phyloP scores from a whole-genome alignment of 208 protist genomes.

The Trypanosoma brucei region DNA sequence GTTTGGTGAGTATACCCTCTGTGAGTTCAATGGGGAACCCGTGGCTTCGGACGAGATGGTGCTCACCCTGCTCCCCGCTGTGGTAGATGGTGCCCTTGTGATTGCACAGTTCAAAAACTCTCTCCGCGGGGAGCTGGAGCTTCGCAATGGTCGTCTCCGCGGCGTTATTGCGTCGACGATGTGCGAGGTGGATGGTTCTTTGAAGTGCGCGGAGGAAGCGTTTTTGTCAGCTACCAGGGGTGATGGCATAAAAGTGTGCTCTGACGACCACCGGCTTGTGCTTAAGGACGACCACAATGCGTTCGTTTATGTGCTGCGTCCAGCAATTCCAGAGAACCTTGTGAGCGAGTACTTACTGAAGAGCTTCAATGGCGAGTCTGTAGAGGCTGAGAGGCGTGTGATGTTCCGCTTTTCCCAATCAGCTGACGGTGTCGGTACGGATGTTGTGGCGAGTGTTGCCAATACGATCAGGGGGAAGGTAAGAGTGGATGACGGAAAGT shows the following conservation, averaged over 20 bases:
- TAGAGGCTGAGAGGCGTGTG: constrained; percentile 34
- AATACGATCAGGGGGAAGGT: constrained; percentile 44
- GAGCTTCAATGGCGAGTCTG: constrained; percentile 34
- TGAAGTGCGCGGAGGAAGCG: constrained; percentile 32
- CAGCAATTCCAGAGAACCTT: constrained; percentile 34
- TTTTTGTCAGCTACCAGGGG: constrained; percentile 36
- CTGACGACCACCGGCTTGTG: constrained; percentile 32
- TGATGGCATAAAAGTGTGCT: constrained; percentile 32
- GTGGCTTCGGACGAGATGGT: constrained; percentile 37
- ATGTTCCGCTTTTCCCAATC: constrained; percentile 34
- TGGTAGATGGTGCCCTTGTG: constrained; percentile 32
- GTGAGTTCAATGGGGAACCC: constrained; percentile 40
- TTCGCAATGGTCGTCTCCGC: constrained; percentile 35
- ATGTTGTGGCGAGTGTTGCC: constrained; percentile 25
- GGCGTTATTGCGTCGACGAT: constrained; percentile 51
- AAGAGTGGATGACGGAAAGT: constrained; percentile 36
- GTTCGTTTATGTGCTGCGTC: constrained; percentile 41
- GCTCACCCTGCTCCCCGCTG: constrained; percentile 39
- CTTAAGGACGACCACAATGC: constrained; percentile 27
- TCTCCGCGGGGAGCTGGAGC: constrained; percentile 49
- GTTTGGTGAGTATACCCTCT: constrained; percentile 56
- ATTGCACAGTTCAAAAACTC: constrained; percentile 49
- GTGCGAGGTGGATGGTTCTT: constrained; percentile 23
- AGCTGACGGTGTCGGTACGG: neutral
- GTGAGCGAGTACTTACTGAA: constrained; percentile 58